Conservation (phyloP, 371 early-diverging fungal species). For the Umbelopsis sp. region DNA sequence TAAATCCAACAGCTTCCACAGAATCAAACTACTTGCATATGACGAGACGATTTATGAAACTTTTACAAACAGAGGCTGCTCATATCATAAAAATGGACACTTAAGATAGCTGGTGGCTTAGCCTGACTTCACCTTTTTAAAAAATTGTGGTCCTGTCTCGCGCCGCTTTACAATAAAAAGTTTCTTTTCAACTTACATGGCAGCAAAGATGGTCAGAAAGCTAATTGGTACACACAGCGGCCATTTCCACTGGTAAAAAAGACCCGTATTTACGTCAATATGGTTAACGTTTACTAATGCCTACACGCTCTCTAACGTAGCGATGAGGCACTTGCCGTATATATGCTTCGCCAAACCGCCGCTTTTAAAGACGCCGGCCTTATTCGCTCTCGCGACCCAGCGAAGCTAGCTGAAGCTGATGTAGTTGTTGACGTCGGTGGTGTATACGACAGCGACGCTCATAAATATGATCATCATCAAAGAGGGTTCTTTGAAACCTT, state of each 20-base stretch:
- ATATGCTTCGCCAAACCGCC: slow-evolving; percentile 77
- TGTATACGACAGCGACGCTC: slow-evolving; percentile 80
- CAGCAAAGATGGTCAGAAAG: slow-evolving; percentile 27
- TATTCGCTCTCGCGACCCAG: slow-evolving; percentile 88
- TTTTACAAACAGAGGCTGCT: background rate
- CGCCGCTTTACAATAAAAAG: slow-evolving; percentile 1
- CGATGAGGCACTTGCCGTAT: slow-evolving; percentile 96
- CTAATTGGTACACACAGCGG: slow-evolving; percentile 89
- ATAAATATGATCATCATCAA: slow-evolving; percentile 98
- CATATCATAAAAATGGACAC: too few species aligned
- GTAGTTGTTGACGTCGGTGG: slow-evolving; percentile 98
- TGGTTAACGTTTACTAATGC: background rate
- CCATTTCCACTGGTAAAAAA: slow-evolving; percentile 77
- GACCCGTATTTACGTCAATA: background rate
- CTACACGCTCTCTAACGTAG: slow-evolving; percentile 24
- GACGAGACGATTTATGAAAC: slow-evolving; percentile 8
- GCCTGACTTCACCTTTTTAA: background rate
- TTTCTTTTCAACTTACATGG: background rate
- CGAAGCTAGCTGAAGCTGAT: slow-evolving; percentile 78
- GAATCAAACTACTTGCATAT: background rate
- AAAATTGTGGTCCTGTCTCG: too few species aligned
- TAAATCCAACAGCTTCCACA: background rate
- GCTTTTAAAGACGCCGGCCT: slow-evolving; percentile 76
- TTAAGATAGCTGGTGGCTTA: background rate
- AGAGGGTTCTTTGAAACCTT: slow-evolving; percentile 93